Percentiles rank a stretch among this genome's conserved stretches.
Evolutionary conservation across 2,329 filamentous ascomycete genomes (phyloP).

Genomic region (Cercospora sp.): DNA sequence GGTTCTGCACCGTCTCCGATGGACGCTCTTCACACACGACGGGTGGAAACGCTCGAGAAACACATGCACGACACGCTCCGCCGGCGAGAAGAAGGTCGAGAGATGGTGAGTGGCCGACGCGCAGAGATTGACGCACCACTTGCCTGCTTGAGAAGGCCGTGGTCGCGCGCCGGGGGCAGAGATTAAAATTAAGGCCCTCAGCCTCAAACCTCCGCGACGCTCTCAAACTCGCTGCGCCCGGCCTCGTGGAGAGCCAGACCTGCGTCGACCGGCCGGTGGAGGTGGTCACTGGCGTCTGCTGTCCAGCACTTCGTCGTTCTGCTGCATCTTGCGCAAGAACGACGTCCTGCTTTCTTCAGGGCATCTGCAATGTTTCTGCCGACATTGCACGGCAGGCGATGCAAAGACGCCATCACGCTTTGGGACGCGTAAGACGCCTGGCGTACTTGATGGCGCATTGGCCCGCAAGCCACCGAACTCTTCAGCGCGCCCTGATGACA

Average conservation of each 20-base stretch:
- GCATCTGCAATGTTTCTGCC: too few species aligned
- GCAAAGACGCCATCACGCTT: not conserved
- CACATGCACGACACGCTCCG: too few species aligned
- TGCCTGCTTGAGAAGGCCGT: not conserved
- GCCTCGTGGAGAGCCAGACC: not conserved
- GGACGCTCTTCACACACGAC: too few species aligned
- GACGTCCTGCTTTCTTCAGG: not conserved
- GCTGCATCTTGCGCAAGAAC: not conserved
- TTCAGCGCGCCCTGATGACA: not conserved
- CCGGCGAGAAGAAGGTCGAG: not conserved
- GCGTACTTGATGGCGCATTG: conserved; percentile 1
- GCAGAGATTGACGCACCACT: conserved; percentile 2
- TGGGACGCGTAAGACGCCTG: conserved; percentile 7
- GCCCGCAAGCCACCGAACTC: conserved; percentile 9
- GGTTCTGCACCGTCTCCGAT: too few species aligned
- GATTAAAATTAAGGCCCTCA: conserved; percentile 1
- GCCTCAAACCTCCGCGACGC: not conserved
- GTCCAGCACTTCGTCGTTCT: not conserved
- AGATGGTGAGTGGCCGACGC: not conserved
- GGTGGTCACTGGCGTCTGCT: not conserved
- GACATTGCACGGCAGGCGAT: too few species aligned
- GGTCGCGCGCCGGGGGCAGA: not conserved
- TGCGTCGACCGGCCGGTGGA: not conserved
- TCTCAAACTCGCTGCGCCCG: not conserved
- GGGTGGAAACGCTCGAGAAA: too few species aligned